These are phyloP conservation scores for Cercospora sesami DNA, from an alignment of 2,329 filamentous ascomycete species.

Conservation along the genomic window DNA sequence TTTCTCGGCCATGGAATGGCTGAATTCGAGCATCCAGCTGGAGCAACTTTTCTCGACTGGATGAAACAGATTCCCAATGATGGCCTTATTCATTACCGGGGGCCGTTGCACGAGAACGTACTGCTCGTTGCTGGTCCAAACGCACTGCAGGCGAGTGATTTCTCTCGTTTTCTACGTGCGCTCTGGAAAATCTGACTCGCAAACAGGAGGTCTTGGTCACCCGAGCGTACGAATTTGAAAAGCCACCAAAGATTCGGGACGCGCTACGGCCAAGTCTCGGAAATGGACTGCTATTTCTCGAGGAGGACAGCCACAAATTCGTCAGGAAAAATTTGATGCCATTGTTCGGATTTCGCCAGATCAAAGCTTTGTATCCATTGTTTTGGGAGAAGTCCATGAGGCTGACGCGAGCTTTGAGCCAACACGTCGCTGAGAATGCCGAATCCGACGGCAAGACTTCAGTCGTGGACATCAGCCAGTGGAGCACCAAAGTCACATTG, in stretches of 20 bases:
- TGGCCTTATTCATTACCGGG: constrained; percentile 44
- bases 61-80: constrained; percentile 44
- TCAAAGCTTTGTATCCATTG: constrained; percentile 79
- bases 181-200: not conserved
- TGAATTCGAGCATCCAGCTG: constrained; percentile 40
- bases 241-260: constrained; percentile 45
- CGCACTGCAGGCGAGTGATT: constrained; percentile 37
- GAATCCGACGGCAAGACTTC: constrained; percentile 20
- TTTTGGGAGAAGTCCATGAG: constrained; percentile 80
- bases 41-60: constrained; percentile 37
- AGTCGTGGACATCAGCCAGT: constrained; percentile 45
- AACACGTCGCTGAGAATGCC: constrained; percentile 46
- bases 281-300: constrained; percentile 52
- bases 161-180: not conserved
- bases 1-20: constrained; percentile 43
- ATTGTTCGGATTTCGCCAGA: constrained; percentile 77
- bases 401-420: constrained; percentile 62
- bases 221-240: constrained; percentile 57
- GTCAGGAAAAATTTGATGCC: constrained; percentile 74
- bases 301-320: constrained; percentile 53
- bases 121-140: constrained; percentile 43
- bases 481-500: constrained; percentile 48
- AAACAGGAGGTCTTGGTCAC: constrained; percentile 52
- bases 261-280: constrained; percentile 53
- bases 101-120: constrained; percentile 42